Conservation (phyloP, 257 asterid species). For the Rehmannia glutinosa region DNA sequence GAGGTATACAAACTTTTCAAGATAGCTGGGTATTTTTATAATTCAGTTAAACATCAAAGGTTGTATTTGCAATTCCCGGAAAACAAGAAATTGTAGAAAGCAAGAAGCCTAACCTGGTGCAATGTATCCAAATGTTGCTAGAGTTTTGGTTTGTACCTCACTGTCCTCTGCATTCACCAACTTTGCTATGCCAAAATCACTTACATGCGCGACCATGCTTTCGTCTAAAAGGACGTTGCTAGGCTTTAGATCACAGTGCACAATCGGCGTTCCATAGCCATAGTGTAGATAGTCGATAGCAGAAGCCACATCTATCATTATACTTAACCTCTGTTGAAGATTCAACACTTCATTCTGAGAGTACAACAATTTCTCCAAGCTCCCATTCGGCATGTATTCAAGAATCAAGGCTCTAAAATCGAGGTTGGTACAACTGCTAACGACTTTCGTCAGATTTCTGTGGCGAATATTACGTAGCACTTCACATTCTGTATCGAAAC, state of each 20-base stretch:
- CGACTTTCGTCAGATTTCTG: slow-evolving; percentile 17
- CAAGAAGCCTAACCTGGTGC: slow-evolving; percentile 22
- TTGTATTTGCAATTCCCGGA: too few species aligned
- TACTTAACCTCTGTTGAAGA: slow-evolving; percentile 18
- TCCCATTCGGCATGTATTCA: slow-evolving; percentile 28
- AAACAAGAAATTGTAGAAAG: too few species aligned
- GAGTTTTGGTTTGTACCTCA: slow-evolving; percentile 18
- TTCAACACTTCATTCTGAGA: neutral
- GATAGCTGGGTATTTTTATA: too few species aligned
- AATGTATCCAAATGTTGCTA: slow-evolving; percentile 27
- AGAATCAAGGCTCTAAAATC: slow-evolving; percentile 22
- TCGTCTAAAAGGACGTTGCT: slow-evolving; percentile 28
- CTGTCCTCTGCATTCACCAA: slow-evolving; percentile 20
- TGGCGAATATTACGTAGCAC: slow-evolving; percentile 19
- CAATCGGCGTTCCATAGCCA: slow-evolving; percentile 19
- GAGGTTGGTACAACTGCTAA: slow-evolving; percentile 17
- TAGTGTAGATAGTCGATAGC: slow-evolving; percentile 30
- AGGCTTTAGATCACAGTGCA: slow-evolving; percentile 38
- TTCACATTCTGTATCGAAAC: slow-evolving; percentile 27
- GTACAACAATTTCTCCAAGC: slow-evolving; percentile 17
- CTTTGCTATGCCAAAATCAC: slow-evolving; percentile 30
- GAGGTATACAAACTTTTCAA: too few species aligned
- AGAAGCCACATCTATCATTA: slow-evolving; percentile 28
- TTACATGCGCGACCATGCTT: slow-evolving; percentile 25
- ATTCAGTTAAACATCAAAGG: too few species aligned